Evolutionary conservation across 352 stramenopile genomes (phyloP), one percentile per base, ranked within the genome.

Genomic region (Phytophthora uliginosa): DNA sequence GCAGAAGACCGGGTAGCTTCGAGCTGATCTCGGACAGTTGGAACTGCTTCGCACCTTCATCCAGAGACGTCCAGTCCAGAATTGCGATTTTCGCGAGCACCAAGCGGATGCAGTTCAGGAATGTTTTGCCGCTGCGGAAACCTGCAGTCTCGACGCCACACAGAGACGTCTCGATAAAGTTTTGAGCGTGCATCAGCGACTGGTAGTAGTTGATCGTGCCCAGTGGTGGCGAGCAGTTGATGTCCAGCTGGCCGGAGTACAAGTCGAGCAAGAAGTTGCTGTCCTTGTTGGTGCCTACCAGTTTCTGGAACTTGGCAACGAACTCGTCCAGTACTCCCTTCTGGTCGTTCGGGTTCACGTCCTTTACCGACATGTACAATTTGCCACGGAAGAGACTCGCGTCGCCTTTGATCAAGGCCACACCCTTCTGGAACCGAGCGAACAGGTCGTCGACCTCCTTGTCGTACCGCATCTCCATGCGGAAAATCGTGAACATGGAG

Each of bases 391-490:
- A 95, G 0, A 95, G 61, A 22, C 65, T 71, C 5, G 79, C 47
- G 33, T 92, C 86, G n/a, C 60, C 72, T 66, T 93, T 93, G 38
- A 93, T 83, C 56, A 94, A 63, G 3, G 83, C 61, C 3, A 88
- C 73, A 22, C 86, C 84, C 22, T 90, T 91, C 60, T 95, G 88
- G 40, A 94, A 94, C 8, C 76, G 78, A 15, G 66, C 63, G 52
- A 92, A 93, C 8, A 95, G 66, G 9, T 84, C 77, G 34, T 94
- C 86, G 15, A 93, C 91, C 28, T 94, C 84, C 61, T 94, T 94
- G 62, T 95, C 88, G n/a, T 87, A 82, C 10, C 82, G 82, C 86
- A 90, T 90, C 24, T 92, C 82, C 47, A 89, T 90, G 10, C 86
- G 78, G 53, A 93, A 92, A 22, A 93, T 73, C 0, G 86, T 93